Base-by-base conservation (phyloP, 768 basidiomycete species). In the Terana coerulea region DNA sequence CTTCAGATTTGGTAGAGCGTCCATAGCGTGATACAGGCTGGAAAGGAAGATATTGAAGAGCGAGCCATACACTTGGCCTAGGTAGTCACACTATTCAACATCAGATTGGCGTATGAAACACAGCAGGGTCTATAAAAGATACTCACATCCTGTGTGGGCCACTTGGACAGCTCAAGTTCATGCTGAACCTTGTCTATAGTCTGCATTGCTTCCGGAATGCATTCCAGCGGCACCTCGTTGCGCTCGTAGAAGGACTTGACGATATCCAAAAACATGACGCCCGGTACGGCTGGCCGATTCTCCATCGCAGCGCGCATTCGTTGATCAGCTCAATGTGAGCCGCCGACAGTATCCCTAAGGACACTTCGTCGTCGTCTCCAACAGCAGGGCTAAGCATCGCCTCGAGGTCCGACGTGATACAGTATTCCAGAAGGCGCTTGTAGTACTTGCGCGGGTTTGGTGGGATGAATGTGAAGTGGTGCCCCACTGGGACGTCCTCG, bases 351-450 rank as follows among this genome's bases (percentile, higher is more conserved):
- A 99, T 98, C 6, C 91, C 90, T 31, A 98, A 72, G 0, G 94
- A 91, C 14, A 99, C 95, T 71, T 98, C 94, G 58, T 98, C 91
- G 59, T 91, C 88, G 59, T 93, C 91, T 40, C 92, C 87, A n/a
- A 98, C 86, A 51, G 89, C 88, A 4, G 91, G 88, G 40, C 87
- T 87, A 43, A 88, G 76, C 89, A 99, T 92, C 31, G 84, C 80
- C 62, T 92, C 91, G 52, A 98, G 73, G 65, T 99, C 97, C 24
- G 79, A 77, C 22, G 85, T 75, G 40, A 99, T 80, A 63, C 93
- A 93, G 49, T 80, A 74, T 64, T 91, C 85, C 25, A 97, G 77
- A 14, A 98, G 76, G 10, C 89, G 81, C 57, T 83, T 83, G 75
- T 95, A 99, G 66, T 79, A 91, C 60, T 80, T 83, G 67, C 80